Percentiles rank a stretch among this genome's conserved stretches.
phyloP scores from a whole-genome alignment of 2,329 filamentous ascomycete species.

The Elsinoe batatas region DNA sequence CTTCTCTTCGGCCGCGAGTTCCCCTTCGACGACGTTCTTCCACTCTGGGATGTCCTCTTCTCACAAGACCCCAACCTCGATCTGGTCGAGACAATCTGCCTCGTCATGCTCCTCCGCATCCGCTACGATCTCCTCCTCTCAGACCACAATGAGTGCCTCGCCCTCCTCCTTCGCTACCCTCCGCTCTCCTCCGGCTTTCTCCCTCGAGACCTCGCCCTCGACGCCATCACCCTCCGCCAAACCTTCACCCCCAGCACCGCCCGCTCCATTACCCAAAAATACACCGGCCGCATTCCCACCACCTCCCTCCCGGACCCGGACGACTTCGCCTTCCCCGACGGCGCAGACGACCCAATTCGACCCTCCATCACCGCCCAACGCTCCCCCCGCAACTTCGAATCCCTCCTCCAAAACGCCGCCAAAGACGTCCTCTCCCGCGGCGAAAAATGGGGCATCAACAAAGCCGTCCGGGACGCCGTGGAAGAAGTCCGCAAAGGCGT shows the following conservation, averaged over 20 bases:
- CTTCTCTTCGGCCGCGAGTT: slow-evolving; percentile 91
- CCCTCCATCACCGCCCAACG: slow-evolving; percentile 19
- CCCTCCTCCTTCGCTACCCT: slow-evolving; percentile 76
- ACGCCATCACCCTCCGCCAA: slow-evolving; percentile 64
- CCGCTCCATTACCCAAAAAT: slow-evolving; percentile 57
- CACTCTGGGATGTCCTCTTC: slow-evolving; percentile 86
- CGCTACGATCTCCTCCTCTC: slow-evolving; percentile 79
- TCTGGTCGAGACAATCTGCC: slow-evolving; percentile 80
- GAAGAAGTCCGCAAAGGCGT: slow-evolving; percentile 71
- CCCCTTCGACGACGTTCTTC: slow-evolving; percentile 70
- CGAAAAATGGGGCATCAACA: slow-evolving; percentile 69
- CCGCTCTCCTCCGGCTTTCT: slow-evolving; percentile 34
- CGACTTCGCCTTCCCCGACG: slow-evolving; percentile 8
- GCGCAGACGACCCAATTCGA: background rate
- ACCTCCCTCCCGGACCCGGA: slow-evolving; percentile 7
- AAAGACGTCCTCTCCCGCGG: slow-evolving; percentile 63
- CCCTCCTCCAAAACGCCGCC: slow-evolving; percentile 64
- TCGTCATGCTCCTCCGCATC: slow-evolving; percentile 86
- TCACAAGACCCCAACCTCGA: slow-evolving; percentile 72
- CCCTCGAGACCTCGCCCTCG: slow-evolving; percentile 65
- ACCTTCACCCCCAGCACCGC: slow-evolving; percentile 56
- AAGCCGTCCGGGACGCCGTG: slow-evolving; percentile 69
- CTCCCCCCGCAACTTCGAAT: slow-evolving; percentile 51
- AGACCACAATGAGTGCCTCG: slow-evolving; percentile 78
- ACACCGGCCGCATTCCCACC: slow-evolving; percentile 40